These are phyloP conservation scores for Phytophthora hybrid DNA, from an alignment of 352 stramenopile species.

Conservation along the genomic window DNA sequence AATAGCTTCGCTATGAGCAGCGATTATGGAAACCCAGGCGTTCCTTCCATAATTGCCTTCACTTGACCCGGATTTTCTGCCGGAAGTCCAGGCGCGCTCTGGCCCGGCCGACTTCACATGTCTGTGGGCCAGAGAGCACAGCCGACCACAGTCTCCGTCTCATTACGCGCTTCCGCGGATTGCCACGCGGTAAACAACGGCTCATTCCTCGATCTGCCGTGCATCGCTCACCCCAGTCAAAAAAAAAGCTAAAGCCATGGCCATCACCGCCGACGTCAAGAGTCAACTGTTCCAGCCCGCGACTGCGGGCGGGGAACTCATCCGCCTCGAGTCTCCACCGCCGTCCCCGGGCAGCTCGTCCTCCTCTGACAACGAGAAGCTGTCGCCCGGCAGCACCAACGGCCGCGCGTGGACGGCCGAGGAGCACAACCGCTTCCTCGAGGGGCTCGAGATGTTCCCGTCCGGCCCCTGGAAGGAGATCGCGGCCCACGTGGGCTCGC, in stretches of 20 bases:
- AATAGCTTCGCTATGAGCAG: slow-evolving; percentile 25
- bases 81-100: slow-evolving; percentile 16
- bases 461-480: slow-evolving; percentile 73
- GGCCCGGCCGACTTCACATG: slow-evolving; percentile 16
- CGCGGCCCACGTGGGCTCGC: slow-evolving; percentile 56
- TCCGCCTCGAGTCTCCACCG: slow-evolving; percentile 35
- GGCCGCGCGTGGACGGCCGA: slow-evolving; percentile 51
- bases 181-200: slow-evolving; percentile 11
- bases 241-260: slow-evolving; percentile 28
- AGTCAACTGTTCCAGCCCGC: slow-evolving; percentile 49
- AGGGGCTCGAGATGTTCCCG: slow-evolving; percentile 69
- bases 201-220: slow-evolving; percentile 43
- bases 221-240: slow-evolving; percentile 3
- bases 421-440: slow-evolving; percentile 70
- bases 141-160: slow-evolving; percentile 21
- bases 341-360: slow-evolving; percentile 11
- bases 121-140: slow-evolving; percentile 34
- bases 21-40: background rate
- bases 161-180: slow-evolving; percentile 19
- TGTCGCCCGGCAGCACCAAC: slow-evolving; percentile 36
- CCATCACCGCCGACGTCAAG: slow-evolving; percentile 61
- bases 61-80: slow-evolving; percentile 39
- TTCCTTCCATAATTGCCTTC: slow-evolving; percentile 10
- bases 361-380: slow-evolving; percentile 22
- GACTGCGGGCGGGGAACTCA: slow-evolving; percentile 36